Evolutionary conservation across 2,329 filamentous ascomycete genomes (phyloP).

Genomic region (Chalara sp.): DNA sequence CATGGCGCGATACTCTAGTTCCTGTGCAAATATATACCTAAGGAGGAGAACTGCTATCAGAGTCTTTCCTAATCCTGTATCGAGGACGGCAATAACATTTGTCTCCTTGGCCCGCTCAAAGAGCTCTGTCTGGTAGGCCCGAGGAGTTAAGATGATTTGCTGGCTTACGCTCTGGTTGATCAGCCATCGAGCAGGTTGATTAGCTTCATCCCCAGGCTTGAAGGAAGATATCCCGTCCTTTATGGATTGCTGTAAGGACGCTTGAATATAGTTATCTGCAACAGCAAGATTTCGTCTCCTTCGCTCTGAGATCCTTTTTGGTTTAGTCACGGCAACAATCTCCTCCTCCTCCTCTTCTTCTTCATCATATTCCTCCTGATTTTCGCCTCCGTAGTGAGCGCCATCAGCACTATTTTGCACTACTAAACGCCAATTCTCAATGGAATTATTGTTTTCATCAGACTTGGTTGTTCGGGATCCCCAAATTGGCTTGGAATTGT

Average conservation of each 20-base stretch:
- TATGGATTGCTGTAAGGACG: constrained; percentile 16
- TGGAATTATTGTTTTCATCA: neutral
- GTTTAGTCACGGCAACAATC: constrained; percentile 25
- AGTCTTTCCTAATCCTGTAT: constrained; percentile 95
- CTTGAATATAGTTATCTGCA: constrained; percentile 40
- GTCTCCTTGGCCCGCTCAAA: constrained; percentile 79
- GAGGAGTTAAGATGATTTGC: constrained; percentile 66
- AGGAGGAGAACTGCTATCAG: constrained; percentile 88
- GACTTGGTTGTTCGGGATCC: neutral
- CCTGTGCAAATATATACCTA: constrained; percentile 66
- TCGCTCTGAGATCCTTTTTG: constrained; percentile 36
- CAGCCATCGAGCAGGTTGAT: constrained; percentile 25
- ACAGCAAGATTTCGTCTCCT: constrained; percentile 43
- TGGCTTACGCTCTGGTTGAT: constrained; percentile 26
- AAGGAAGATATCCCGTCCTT: constrained; percentile 15
- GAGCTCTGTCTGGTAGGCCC: constrained; percentile 88
- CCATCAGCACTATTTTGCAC: neutral
- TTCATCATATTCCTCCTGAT: constrained; percentile 9
- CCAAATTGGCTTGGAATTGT: neutral
- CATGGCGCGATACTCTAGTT: constrained; percentile 60
- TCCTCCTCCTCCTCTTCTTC: constrained; percentile 13
- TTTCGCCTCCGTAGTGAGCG: neutral
- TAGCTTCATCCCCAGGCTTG: constrained; percentile 14
- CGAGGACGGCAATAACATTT: constrained; percentile 89
- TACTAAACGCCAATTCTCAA: too few species aligned